Evolutionary conservation across 2,329 filamentous ascomycete genomes (phyloP), one percentile per base, ranked within the genome.

Genomic region (Teratosphaeria gauchensis): DNA sequence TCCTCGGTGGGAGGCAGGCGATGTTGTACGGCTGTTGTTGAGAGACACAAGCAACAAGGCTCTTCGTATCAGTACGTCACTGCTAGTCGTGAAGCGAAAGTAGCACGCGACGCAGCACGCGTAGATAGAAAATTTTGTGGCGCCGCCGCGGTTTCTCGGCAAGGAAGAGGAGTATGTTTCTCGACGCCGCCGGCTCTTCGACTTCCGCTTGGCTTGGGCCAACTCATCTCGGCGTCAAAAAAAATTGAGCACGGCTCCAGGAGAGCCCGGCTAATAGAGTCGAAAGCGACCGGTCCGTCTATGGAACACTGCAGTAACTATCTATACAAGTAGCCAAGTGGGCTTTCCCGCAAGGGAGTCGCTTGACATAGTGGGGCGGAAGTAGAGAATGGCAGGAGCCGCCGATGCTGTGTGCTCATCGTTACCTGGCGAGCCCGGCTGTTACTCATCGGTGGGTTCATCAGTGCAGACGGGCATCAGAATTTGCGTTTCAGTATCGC

Each of bases 101-200:
- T 16, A 21, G 42, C 42, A 48, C 42, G 42, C 42, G 42, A 48
- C 42, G 9, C 42, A 19, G 42, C 42, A 48, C 42, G 42, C 42
- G 42, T 48, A 48, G 42, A 48, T 19, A n/a, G 42, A 53, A 53
- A 53, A 53, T 53, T 53, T 53, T 24, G 52, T 53, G 52, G 52
- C 52, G 52, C 28, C 52, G 51, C 21, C 51, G 51, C 30, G 30
- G 51, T 31, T 28, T 28, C 21, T 24, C 35, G 35, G 51, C 51
- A 52, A 52, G 51, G 51, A 52, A 31, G 38, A 48, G 19, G 31
- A 24, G 51, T 14, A 30, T 42, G 35, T 42, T 9, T 42, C 14
- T 42, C 12, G 11, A 42, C 35, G 35, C 35, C 35, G 31, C 24
- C 46, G 53, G 28, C 57, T 51, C 53, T 58, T 53, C 51, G 57